phyloP scores from a whole-genome alignment of 1,284 basidiomycete species.

The Malassezia sp. region DNA sequence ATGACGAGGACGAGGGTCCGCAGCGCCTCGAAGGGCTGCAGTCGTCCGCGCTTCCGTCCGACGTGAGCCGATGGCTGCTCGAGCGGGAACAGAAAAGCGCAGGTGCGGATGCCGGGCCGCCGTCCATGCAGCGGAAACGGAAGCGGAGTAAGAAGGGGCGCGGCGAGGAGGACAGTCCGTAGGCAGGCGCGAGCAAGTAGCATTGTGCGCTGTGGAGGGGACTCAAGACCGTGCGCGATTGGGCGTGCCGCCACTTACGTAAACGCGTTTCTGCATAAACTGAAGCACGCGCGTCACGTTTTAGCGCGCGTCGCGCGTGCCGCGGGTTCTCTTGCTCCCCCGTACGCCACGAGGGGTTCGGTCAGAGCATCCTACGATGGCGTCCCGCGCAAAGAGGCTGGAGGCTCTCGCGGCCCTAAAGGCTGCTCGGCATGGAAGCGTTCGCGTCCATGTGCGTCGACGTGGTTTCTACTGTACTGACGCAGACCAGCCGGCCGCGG shows the following conservation, averaged over 20 bases:
- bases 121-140: conserved; percentile 1
- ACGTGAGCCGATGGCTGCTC: conserved; percentile 13
- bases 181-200: no score
- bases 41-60: conserved; percentile 10
- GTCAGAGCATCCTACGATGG: no score
- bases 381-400: conserved; percentile 29
- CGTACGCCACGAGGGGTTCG: background rate
- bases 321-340: background rate
- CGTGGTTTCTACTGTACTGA: background rate
- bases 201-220: no score
- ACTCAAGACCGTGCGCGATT: no score
- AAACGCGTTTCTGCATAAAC: background rate
- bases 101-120: background rate
- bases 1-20: no score
- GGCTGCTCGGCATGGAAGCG: conserved; percentile 31
- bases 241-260: no score
- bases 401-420: conserved; percentile 40
- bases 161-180: conserved; percentile 8
- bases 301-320: background rate
- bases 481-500: conserved; percentile 32
- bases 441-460: background rate
- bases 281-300: background rate
- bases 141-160: conserved; percentile 10
- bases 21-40: conserved; percentile 12
- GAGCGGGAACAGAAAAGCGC: conserved; percentile 6